Percentiles rank a stretch among this genome's conserved stretches.
phyloP scores from a whole-genome alignment of 495 filamentous ascomycete species.

The Lophiostoma macrostomum region DNA sequence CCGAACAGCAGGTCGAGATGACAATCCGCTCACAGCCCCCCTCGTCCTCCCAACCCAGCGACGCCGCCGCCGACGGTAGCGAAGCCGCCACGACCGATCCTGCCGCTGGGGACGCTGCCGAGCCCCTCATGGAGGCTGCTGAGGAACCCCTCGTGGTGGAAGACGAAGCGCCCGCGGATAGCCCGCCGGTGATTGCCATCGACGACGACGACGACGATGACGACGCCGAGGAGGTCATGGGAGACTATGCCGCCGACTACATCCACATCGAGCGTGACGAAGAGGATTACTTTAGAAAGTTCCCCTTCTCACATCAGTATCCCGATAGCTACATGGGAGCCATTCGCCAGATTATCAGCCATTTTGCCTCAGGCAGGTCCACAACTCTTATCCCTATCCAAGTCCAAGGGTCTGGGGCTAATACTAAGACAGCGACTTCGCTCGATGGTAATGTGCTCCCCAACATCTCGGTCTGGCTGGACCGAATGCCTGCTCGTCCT shows the following conservation, averaged over 20 bases:
- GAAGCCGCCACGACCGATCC: not conserved
- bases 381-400: not conserved
- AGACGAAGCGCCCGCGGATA: conserved; percentile 23
- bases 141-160: conserved; percentile 22
- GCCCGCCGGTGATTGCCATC: conserved; percentile 33
- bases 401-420: not conserved
- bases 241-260: conserved; percentile 7
- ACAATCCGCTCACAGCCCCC: conserved; percentile 48
- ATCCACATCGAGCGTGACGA: conserved; percentile 32
- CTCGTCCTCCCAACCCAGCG: conserved; percentile 38
- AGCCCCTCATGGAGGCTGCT: conserved; percentile 9
- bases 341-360: conserved; percentile 7
- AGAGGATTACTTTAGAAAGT: conserved; percentile 10
- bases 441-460: conserved; percentile 34
- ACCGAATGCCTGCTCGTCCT: conserved; percentile 27
- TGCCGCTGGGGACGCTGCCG: conserved; percentile 5
- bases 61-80: conserved; percentile 16
- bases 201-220: conserved; percentile 38
- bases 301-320: conserved; percentile 17
- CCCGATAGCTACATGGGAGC: conserved; percentile 18
- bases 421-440: conserved; percentile 28
- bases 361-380: conserved; percentile 19
- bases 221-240: conserved; percentile 26
- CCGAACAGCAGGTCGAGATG: conserved; percentile 45
- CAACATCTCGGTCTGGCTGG: conserved; percentile 38